A percentile compares a stretch with the other conserved stretches of the same genome.
phyloP scores from a whole-genome alignment of 148 eudicot species.

The Silene conica region DNA sequence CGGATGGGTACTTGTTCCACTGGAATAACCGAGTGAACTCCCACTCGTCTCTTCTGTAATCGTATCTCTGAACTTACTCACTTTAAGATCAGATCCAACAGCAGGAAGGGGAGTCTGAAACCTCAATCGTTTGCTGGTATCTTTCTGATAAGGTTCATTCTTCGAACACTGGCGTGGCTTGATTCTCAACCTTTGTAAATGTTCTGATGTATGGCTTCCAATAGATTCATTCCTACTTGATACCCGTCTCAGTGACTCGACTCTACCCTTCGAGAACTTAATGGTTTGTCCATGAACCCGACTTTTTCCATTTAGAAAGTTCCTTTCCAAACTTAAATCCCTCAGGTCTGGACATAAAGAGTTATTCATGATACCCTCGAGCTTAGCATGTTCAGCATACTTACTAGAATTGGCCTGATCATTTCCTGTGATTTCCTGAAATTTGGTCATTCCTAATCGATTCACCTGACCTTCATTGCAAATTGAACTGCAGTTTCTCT shows the following conservation, averaged over 20 bases:
- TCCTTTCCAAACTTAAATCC: no score
- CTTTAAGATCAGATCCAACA: neutral
- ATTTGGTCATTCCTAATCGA: neutral
- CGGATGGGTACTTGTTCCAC: conserved; percentile 26
- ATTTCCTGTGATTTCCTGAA: neutral
- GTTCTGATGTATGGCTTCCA: conserved; percentile 21
- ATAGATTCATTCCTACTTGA: conserved; percentile 4
- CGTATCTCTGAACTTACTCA: neutral
- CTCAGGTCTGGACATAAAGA: no score
- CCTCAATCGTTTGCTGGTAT: conserved; percentile 4
- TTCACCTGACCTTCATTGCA: neutral
- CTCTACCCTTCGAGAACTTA: conserved; percentile 4
- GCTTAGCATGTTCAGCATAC: no score
- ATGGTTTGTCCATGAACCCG: no score
- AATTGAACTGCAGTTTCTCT: neutral
- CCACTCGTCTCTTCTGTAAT: conserved; percentile 26
- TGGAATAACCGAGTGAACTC: conserved; percentile 29
- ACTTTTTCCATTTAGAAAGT: no score
- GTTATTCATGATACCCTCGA: no score
- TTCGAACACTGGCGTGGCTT: conserved; percentile 15
- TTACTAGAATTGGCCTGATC: no score
- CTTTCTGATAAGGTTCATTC: conserved; percentile 1
- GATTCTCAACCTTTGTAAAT: conserved; percentile 26
- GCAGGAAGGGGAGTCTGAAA: conserved; percentile 6
- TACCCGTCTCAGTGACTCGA: conserved; percentile 20